Evolutionary conservation across 495 filamentous ascomycete species (phyloP), one percentile per base, ranked within the genome.

Genomic region (Thozetella sp.): DNA sequence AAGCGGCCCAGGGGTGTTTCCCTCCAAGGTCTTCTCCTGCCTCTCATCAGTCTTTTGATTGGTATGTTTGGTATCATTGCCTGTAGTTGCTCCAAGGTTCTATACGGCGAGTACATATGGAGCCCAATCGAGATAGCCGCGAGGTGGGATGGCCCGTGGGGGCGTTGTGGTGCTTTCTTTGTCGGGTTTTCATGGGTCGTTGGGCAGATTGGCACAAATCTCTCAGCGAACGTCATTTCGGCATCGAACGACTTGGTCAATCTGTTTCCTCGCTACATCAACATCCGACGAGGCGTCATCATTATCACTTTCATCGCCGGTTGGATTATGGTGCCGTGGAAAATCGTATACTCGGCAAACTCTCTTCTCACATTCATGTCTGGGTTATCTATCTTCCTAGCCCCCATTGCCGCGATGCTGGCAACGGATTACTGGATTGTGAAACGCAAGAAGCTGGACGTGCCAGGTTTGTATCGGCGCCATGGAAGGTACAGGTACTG

Each of bases 311-410:
- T 89, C 24, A 70, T 85, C 0, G 85, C 81, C 0, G 65, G 63
- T n/a, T 88, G 83, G 84, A 77, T 78, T 52, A 80, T 88, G 57
- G 83, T 85, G 3, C 84, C 85, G 10, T 88, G 86, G 86, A 86
- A 84, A 67, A 88, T 88, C 67, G 78, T 87, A 46, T 77, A 72
- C 50, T 82, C 78, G 0, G 86, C 86, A 17, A 76, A 75, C 15
- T 83, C 77, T n/a, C 83, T 88, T 54, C 72, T 88, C 1, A 80
- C 72, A 51, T 88, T 88, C 73, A 86, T 88, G 85, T 61, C 65
- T 15, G 69, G 70, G 30, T 66, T 77, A 4, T 73, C 70, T 19
- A 76, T 78, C 57, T 80, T 78, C 70, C 69, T 80, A 9, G 74
- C 76, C n/a, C 77, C 77, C 10, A 77, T 83, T 55, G 76, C 78